Percentiles rank a stretch among this genome's conserved stretches.
phyloP scores from a whole-genome alignment of 2,329 filamentous ascomycete genomes.

The Colletotrichum sp. region DNA sequence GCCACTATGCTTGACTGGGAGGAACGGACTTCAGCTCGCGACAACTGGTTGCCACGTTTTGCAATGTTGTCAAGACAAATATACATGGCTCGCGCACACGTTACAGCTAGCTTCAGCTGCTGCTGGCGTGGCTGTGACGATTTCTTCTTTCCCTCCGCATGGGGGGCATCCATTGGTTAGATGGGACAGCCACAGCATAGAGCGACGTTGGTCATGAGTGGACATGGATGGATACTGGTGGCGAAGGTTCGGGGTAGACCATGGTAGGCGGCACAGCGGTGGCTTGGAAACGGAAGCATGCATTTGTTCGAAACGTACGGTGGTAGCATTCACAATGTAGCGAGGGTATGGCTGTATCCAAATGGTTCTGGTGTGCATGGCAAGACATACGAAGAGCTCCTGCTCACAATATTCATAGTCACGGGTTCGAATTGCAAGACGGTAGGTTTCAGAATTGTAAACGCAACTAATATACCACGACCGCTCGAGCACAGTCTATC shows the following conservation, averaged over 20 bases:
- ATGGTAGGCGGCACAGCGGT: not conserved
- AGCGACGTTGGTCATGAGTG: not conserved
- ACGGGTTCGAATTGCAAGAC: not conserved
- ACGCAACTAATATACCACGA: not conserved
- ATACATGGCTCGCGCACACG: not conserved
- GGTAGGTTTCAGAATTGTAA: not conserved
- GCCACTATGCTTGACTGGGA: slow-evolving; percentile 20
- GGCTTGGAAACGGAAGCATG: not conserved
- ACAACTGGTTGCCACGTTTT: not conserved
- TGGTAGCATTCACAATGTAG: not conserved
- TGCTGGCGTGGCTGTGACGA: not conserved
- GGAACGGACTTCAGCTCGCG: not conserved
- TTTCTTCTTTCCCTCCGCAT: not conserved
- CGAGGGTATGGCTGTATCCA: not conserved
- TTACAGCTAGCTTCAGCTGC: not conserved
- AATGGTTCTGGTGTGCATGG: not conserved
- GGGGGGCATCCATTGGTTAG: not conserved
- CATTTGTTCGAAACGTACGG: not conserved
- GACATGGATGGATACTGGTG: not conserved
- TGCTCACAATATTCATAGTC: not conserved
- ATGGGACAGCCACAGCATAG: not conserved
- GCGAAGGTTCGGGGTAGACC: not conserved
- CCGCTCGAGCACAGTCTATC: not conserved
- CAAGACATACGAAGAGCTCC: not conserved
- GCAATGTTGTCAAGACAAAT: not conserved